Base-by-base conservation (phyloP, 345 rosid species). In the Eucalyptus coolabah region DNA sequence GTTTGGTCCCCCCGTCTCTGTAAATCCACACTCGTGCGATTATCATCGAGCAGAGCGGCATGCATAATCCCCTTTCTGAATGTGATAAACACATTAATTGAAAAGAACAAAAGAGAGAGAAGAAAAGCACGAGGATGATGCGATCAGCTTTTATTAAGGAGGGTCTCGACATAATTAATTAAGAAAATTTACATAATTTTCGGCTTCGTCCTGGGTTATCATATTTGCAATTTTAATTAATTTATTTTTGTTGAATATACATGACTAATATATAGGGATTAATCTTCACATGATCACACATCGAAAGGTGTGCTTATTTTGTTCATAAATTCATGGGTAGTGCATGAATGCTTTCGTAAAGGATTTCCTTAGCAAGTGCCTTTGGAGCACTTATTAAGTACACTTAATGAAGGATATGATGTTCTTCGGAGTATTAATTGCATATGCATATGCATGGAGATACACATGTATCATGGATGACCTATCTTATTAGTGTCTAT, bases 141-240 rank as follows among this genome's bases (percentile, higher is more conserved):
- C 23, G 5, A 37, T 37, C 82, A 37, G 7, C 45, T 34, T 69
- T n/a, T 69, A 69, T 69, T 34, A 37, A 19, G 13, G 8, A 37
- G 45, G 3, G 44, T 72, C 82, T 72, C 13, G 15, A 19, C 40
- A 34, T 6, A 34, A 10, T 72, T 2, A 72, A 77, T 21, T 21
- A 37, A 19, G 83, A 77, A 72, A 37, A 77, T 37, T 77, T 77
- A 19, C 47, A 77, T 77, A 21, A 21, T 40, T 77, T 77, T 40
- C 17, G 0, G 13, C 16, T 77, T 23, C 0, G 23, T n/a, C n/a
- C n/a, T n/a, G 0, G 2, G 8, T 10, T 19, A 37, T 19, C 14
- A 37, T 63, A 14, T n/a, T 15, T 65, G 1, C 1, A 65, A n/a
- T 65, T 65, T 30, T 30, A 15, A 7, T 30, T n/a, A n/a, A n/a